Evolutionary conservation across 1,284 basidiomycete species (phyloP).

Genomic region (Naganishia cerealis): DNA sequence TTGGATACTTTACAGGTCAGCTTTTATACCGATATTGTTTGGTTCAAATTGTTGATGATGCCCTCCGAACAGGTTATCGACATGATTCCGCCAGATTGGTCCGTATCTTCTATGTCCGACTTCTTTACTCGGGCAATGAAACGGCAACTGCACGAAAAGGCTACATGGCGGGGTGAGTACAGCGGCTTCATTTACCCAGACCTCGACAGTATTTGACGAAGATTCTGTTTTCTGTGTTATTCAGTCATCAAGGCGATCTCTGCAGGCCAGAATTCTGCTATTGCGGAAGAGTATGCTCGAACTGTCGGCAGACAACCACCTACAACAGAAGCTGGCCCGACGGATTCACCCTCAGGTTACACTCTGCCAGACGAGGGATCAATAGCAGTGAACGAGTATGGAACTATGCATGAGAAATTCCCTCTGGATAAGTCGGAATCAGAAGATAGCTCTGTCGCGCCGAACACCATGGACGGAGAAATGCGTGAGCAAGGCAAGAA

Average conservation of each 20-base stretch:
- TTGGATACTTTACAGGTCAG: constrained; percentile 74
- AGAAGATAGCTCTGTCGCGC: too few species aligned
- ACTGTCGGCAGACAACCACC: constrained; percentile 41
- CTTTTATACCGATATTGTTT: constrained; percentile 21
- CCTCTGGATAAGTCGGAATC: background rate
- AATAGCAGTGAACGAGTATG: constrained; percentile 47
- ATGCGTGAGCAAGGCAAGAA: background rate
- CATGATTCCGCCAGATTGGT: constrained; percentile 71
- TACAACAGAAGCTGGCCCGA: constrained; percentile 33
- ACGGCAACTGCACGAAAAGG: constrained; percentile 65
- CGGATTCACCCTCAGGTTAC: constrained; percentile 19
- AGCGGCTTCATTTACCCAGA: too few species aligned
- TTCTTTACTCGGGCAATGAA: constrained; percentile 77
- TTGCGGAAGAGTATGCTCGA: constrained; percentile 45
- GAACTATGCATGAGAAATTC: constrained; percentile 37
- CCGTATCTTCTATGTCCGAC: constrained; percentile 67
- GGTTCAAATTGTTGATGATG: background rate
- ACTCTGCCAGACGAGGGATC: constrained; percentile 45
- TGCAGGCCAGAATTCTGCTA: constrained; percentile 50
- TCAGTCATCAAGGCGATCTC: constrained; percentile 49
- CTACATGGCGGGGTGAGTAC: constrained; percentile 42
- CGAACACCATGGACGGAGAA: background rate
- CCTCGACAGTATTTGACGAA: background rate
- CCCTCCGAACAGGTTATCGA: constrained; percentile 62
- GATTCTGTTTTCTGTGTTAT: background rate